phyloP scores from a whole-genome alignment of 2,329 filamentous ascomycete species.

The Raffaelea ambrosiae region DNA sequence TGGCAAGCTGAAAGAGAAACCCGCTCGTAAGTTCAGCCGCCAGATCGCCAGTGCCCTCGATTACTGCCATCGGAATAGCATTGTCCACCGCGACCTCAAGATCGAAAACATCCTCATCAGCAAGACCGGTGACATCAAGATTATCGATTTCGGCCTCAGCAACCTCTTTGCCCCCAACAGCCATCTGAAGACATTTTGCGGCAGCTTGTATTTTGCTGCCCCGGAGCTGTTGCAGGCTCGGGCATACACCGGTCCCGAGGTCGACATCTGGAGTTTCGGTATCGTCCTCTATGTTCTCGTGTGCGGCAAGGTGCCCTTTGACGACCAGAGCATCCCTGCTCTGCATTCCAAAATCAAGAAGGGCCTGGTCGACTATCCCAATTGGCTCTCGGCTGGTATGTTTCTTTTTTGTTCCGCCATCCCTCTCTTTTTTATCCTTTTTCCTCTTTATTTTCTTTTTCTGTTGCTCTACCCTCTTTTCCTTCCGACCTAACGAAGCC shows the following conservation, averaged over 20 bases:
- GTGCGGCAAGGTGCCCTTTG: slow-evolving; percentile 95
- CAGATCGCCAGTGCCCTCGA: slow-evolving; percentile 96
- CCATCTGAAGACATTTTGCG: slow-evolving; percentile 93
- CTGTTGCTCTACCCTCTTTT: not conserved
- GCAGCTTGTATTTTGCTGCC: slow-evolving; percentile 94
- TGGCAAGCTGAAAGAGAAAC: slow-evolving; percentile 94
- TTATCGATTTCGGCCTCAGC: slow-evolving; percentile 96
- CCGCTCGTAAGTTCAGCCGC: slow-evolving; percentile 92
- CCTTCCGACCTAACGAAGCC: not conserved
- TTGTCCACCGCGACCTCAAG: slow-evolving; percentile 94
- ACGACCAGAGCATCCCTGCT: slow-evolving; percentile 98
- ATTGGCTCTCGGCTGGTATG: slow-evolving; percentile 82
- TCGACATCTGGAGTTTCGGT: slow-evolving; percentile 97
- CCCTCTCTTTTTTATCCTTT: not conserved
- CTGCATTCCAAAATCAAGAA: slow-evolving; percentile 99
- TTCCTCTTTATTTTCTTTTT: not conserved
- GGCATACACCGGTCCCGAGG: slow-evolving; percentile 91
- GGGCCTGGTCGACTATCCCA: slow-evolving; percentile 88
- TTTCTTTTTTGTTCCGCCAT: slow-evolving; percentile 9
- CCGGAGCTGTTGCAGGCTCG: slow-evolving; percentile 89
- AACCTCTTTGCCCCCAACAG: slow-evolving; percentile 84
- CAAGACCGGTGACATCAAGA: slow-evolving; percentile 98
- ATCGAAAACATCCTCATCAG: slow-evolving; percentile 99
- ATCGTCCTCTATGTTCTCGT: slow-evolving; percentile 96
- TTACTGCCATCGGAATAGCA: slow-evolving; percentile 96